phyloP scores from a whole-genome alignment of 1,284 basidiomycete genomes.

The Ganoderma lucidum region DNA sequence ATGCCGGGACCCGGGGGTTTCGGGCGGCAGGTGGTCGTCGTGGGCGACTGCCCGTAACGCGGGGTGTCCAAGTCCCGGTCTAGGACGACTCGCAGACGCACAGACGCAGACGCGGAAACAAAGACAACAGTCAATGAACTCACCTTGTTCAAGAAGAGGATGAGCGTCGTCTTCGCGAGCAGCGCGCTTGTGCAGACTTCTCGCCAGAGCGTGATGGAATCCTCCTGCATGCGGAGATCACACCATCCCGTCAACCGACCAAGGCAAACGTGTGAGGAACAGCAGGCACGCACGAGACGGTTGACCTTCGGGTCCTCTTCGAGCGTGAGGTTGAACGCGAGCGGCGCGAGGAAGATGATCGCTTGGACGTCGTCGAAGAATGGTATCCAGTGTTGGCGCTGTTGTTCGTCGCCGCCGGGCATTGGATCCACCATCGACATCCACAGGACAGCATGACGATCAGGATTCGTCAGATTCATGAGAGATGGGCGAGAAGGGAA shows the following conservation, averaged over 20 bases:
- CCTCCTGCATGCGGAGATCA: slow-evolving; percentile 44
- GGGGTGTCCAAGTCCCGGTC: neutral
- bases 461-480: slow-evolving; percentile 2
- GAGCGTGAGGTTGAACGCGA: slow-evolving; percentile 65
- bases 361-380: slow-evolving; percentile 64
- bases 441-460: neutral
- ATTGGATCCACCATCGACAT: neutral
- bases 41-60: neutral
- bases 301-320: slow-evolving; percentile 68
- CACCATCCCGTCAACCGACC: neutral
- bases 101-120: neutral
- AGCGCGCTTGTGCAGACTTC: slow-evolving; percentile 63
- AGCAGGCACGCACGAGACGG: slow-evolving; percentile 48
- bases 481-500: slow-evolving; percentile 3
- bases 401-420: slow-evolving; percentile 7
- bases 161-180: slow-evolving; percentile 61
- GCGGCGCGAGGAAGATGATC: slow-evolving; percentile 62
- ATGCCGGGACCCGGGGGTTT: neutral
- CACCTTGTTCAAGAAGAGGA: slow-evolving; percentile 75
- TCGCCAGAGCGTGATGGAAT: slow-evolving; percentile 66
- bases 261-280: slow-evolving; percentile 2
- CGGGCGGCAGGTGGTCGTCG: no score
- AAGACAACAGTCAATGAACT: slow-evolving; percentile 9
- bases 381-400: slow-evolving; percentile 76
- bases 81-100: neutral